Evolutionary conservation across 495 filamentous ascomycete genomes (phyloP), one percentile per base, ranked within the genome.

Genomic region (Sabuloglossum arenarium): DNA sequence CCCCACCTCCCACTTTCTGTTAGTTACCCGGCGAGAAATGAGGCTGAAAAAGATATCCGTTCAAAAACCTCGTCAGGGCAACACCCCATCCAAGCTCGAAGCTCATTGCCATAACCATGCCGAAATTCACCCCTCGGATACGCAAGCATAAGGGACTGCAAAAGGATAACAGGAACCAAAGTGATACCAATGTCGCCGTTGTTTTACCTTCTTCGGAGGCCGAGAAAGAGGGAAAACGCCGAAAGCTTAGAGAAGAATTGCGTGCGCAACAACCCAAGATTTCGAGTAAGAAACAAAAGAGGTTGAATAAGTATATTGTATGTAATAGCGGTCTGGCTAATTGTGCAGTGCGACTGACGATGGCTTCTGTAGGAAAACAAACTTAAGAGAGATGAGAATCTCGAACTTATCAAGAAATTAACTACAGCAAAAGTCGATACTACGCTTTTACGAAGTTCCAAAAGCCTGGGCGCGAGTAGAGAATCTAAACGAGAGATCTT

Each of bases 221-320:
- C 34, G 81, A 86, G 60, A 78, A 75, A 56, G 82, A 90, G 63
- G 75, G 78, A 57, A 79, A 77, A 64, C 84, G 79, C 63, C 72
- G 78, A 55, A 75, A 82, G 60, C 61, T 94, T 47, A 79, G 75
- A 57, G 79, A 80, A n/a, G 76, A 84, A 58, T 57, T 82, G 56
- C 69, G 68, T 57, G 66, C 67, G 12, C 73, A 75, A 56, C 75
- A 85, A 53, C 68, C 74, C n/a, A 86, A 85, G 64, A 79, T 94
- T 59, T 90, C 83, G 31, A 74, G 78, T 39, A 94, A 97, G 72
- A 99, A 99, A 70, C 77, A 86, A 55, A 97, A 96, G 70, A 75
- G 91, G 39, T 70, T 99, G 32, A 88, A 96, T 58, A 96, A 96
- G 64, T 99, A 99, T 64, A 94, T 99, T 72, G 80, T 82, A 65